Conservation (phyloP, 2,329 filamentous ascomycete genomes). For the Penicillium sumatraense region DNA sequence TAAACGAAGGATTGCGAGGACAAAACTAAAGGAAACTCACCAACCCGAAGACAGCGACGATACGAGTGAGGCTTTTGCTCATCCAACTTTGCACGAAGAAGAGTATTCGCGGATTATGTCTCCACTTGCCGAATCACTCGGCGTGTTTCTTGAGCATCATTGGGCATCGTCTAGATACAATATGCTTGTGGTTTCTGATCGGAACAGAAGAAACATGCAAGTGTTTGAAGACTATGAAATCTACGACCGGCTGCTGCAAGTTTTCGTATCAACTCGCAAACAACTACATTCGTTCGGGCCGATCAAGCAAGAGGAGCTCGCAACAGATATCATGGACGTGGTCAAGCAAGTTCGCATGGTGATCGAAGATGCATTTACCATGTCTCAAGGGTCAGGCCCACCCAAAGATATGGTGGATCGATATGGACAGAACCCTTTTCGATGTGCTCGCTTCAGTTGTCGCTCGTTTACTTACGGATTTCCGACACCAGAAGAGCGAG, state of each 20-base stretch:
- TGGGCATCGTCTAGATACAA: neutral
- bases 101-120: neutral
- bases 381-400: neutral
- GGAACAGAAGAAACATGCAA: neutral
- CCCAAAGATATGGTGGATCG: neutral
- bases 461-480: constrained; percentile 6
- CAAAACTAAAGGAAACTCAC: neutral
- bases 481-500: neutral
- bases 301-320: neutral
- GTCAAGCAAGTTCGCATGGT: neutral
- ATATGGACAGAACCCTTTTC: neutral
- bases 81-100: constrained; percentile 1
- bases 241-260: neutral
- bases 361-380: neutral
- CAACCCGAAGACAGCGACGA: constrained; percentile 3
- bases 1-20: neutral
- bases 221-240: neutral
- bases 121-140: constrained; percentile 1
- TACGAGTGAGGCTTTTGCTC: neutral
- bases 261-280: constrained; percentile 2
- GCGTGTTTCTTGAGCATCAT: constrained; percentile 2
- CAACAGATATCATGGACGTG: neutral
- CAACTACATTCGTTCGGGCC: constrained; percentile 3
- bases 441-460: constrained; percentile 2
- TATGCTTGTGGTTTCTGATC: constrained; percentile 2